A percentile compares a stretch with the other conserved stretches of the same genome.
phyloP scores from a whole-genome alignment of 1,284 basidiomycete species.

The Ustilago trichophora region DNA sequence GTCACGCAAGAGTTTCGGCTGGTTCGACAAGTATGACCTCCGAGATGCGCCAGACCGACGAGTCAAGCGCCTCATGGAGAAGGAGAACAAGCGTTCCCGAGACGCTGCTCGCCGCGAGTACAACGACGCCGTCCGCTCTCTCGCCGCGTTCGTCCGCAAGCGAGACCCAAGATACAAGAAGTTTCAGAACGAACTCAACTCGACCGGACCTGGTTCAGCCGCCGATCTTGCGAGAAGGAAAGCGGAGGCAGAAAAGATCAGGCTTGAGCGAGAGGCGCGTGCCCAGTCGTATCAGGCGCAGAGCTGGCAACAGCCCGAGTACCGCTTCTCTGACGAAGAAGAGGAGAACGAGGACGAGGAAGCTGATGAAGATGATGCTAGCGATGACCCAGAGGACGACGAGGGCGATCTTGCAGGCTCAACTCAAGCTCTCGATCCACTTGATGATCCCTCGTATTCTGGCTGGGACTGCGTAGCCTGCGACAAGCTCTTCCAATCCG shows the following conservation, averaged over 20 bases:
- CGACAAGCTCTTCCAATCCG: slow-evolving; percentile 86
- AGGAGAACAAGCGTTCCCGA: slow-evolving; percentile 90
- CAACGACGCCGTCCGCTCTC: slow-evolving; percentile 81
- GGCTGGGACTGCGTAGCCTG: slow-evolving; percentile 95
- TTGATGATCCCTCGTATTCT: slow-evolving; percentile 29
- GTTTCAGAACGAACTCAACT: slow-evolving; percentile 69
- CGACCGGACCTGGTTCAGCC: slow-evolving; percentile 72
- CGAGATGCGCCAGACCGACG: slow-evolving; percentile 86
- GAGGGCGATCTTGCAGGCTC: slow-evolving; percentile 23
- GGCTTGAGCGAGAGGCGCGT: slow-evolving; percentile 69
- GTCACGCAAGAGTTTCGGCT: slow-evolving; percentile 87
- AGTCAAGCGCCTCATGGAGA: slow-evolving; percentile 85
- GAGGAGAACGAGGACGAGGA: slow-evolving; percentile 4
- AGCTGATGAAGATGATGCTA: slow-evolving; percentile 10
- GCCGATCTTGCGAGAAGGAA: slow-evolving; percentile 72
- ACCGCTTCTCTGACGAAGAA: slow-evolving; percentile 53
- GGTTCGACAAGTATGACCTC: slow-evolving; percentile 85
- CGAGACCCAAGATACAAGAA: slow-evolving; percentile 90
- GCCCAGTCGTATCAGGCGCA: slow-evolving; percentile 72
- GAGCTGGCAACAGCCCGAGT: slow-evolving; percentile 57
- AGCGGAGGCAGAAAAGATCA: slow-evolving; percentile 58
- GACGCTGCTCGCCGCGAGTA: slow-evolving; percentile 89
- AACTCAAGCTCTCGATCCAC: slow-evolving; percentile 4
- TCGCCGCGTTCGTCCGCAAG: slow-evolving; percentile 87
- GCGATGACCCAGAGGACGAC: slow-evolving; percentile 15